These are phyloP conservation scores for Metschnikowia amazonensis DNA, from an alignment of 805 yeast genomes.

Conservation along the genomic window DNA sequence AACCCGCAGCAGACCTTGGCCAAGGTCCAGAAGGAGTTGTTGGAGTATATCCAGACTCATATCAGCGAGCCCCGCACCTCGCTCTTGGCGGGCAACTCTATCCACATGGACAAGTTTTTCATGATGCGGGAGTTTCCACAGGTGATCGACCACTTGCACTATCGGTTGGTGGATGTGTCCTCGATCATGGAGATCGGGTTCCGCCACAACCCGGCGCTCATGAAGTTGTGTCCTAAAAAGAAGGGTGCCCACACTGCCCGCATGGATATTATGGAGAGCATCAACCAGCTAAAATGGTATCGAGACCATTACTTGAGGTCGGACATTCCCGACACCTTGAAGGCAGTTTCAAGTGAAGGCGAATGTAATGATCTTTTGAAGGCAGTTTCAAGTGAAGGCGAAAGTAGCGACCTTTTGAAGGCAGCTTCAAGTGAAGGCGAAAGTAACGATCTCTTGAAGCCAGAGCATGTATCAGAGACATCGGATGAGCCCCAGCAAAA, in stretches of 20 bases:
- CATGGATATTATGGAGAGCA: slow-evolving; percentile 85
- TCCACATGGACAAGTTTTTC: slow-evolving; percentile 87
- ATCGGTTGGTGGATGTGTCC: slow-evolving; percentile 89
- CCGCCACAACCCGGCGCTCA: slow-evolving; percentile 69
- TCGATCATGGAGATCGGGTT: slow-evolving; percentile 73
- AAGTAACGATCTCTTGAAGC: no score
- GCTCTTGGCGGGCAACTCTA: slow-evolving; percentile 83
- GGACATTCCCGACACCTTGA: slow-evolving; percentile 12
- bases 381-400: no score
- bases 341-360: no score
- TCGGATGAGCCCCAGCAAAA: not conserved
- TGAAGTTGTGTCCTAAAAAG: slow-evolving; percentile 59
- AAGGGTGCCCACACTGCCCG: slow-evolving; percentile 77
- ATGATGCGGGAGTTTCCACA: slow-evolving; percentile 80
- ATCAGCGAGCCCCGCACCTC: slow-evolving; percentile 56
- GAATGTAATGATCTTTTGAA: no score
- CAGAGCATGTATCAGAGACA: no score
- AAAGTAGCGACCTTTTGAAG: no score
- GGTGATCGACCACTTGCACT: slow-evolving; percentile 56
- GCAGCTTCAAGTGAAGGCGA: no score
- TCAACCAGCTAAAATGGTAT: slow-evolving; percentile 77
- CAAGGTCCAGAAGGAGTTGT: slow-evolving; percentile 63
- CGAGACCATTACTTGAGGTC: slow-evolving; percentile 55
- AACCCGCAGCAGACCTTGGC: slow-evolving; percentile 49
- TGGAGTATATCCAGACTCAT: slow-evolving; percentile 54